Percentiles rank a stretch among this genome's conserved stretches.
phyloP scores from a whole-genome alignment of 73 alveolate species.

The Tetrahymena elliotti region DNA sequence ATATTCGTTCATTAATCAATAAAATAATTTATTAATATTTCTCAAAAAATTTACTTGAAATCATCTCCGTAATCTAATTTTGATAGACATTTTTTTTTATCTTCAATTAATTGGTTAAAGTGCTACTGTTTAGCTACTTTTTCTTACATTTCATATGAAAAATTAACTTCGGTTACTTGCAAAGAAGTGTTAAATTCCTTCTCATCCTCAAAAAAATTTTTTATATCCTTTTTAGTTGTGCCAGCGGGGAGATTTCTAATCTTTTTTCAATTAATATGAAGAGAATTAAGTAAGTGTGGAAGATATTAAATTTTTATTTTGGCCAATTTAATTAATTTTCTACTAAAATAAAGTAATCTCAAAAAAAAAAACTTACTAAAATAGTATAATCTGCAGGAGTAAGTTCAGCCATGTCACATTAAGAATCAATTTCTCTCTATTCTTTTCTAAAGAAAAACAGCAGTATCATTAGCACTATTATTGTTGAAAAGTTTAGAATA shows the following conservation, averaged over 20 bases:
- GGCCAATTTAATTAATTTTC: neutral
- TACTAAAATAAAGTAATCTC: neutral
- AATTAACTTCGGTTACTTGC: slow-evolving; percentile 21
- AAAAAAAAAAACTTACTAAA: slow-evolving; percentile 5
- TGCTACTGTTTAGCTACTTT: neutral
- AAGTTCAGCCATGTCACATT: slow-evolving; percentile 12
- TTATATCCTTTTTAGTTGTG: neutral
- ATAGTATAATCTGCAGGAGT: slow-evolving; percentile 40
- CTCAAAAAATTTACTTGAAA: neutral
- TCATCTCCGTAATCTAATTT: neutral
- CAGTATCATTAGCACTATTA: neutral
- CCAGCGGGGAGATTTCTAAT: neutral
- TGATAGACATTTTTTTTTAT: slow-evolving; percentile 12
- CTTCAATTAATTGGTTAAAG: neutral
- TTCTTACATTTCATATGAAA: slow-evolving; percentile 18
- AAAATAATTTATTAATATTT: neutral
- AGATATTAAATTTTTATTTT: neutral
- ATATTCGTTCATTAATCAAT: too few species aligned
- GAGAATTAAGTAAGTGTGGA: too few species aligned
- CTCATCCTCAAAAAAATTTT: neutral
- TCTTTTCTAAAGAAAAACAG: slow-evolving; percentile 11
- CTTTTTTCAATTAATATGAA: neutral
- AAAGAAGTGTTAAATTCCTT: neutral
- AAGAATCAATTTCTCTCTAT: slow-evolving; percentile 8
- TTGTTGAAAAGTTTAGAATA: neutral